Conservation (phyloP, 208 protist genomes). For the Wallacemonas sp. region DNA sequence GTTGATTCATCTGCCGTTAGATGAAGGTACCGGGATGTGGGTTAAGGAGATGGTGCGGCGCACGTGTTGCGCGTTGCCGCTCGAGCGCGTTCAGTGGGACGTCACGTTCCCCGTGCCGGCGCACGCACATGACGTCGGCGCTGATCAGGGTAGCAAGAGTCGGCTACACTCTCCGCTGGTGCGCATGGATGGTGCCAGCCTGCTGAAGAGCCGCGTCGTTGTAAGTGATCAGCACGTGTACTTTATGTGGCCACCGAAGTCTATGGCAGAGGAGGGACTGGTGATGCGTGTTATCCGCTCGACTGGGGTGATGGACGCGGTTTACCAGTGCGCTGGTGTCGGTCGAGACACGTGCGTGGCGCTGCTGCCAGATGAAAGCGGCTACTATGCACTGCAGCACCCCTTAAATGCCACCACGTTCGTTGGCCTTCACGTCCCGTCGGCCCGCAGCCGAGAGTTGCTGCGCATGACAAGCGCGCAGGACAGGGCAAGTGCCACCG, state of each 20-base stretch:
- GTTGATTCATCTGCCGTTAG: constrained; percentile 73
- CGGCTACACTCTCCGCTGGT: constrained; percentile 14
- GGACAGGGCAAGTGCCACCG: neutral
- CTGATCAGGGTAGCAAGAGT: neutral
- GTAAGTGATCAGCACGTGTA: constrained; percentile 66
- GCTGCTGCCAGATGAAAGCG: constrained; percentile 73
- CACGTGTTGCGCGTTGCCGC: constrained; percentile 39
- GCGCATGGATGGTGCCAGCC: constrained; percentile 36
- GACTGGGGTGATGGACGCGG: constrained; percentile 49
- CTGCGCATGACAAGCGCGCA: neutral
- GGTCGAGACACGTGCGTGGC: constrained; percentile 61
- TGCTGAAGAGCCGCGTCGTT: constrained; percentile 55
- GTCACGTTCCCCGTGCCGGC: constrained; percentile 34
- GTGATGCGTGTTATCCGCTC: constrained; percentile 59
- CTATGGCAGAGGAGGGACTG: constrained; percentile 67
- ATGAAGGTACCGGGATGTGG: constrained; percentile 85
- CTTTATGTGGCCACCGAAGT: constrained; percentile 46
- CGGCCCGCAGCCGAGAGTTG: neutral
- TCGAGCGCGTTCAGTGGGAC: constrained; percentile 64
- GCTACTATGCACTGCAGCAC: constrained; percentile 72
- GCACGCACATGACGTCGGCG: constrained; percentile 1
- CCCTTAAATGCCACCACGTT: constrained; percentile 73
- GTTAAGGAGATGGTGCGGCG: constrained; percentile 72
- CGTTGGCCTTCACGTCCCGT: constrained; percentile 33
- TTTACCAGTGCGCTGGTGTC: constrained; percentile 78